Conservation (phyloP, 805 yeast species). For the Candida namnaoensis region DNA sequence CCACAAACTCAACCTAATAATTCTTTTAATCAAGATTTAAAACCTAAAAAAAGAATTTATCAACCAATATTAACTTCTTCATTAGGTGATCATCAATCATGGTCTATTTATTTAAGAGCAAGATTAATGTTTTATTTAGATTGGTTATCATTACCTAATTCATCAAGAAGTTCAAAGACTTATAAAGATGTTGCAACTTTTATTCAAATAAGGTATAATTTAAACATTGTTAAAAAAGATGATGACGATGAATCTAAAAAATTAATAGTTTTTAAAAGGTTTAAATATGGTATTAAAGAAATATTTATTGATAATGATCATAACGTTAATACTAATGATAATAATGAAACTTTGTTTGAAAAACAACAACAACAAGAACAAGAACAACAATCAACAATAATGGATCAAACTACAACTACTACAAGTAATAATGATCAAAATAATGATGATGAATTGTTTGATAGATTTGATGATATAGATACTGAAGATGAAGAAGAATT, state of each 20-base stretch:
- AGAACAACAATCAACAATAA: no score
- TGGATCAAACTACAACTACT: no score
- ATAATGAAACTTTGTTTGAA: no score
- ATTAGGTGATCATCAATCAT: conserved; percentile 12
- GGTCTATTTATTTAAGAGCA: conserved; percentile 11
- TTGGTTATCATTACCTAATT: conserved; percentile 4
- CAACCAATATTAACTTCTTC: conserved; percentile 14
- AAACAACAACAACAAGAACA: no score
- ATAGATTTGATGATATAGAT: conserved; percentile 2
- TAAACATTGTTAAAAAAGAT: neutral
- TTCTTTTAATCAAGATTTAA: neutral
- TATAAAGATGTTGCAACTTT: conserved; percentile 2
- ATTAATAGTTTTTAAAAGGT: no score
- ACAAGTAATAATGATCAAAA: no score
- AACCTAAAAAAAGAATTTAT: conserved; percentile 4
- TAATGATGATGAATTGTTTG: conserved; percentile 1
- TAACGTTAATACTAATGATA: no score
- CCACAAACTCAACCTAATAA: neutral
- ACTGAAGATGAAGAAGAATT: conserved; percentile 2
- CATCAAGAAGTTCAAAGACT: no score
- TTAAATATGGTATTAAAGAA: no score
- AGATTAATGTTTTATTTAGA: conserved; percentile 15
- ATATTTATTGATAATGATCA: no score
- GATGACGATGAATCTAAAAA: no score
- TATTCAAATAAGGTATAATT: conserved; percentile 11